phyloP scores from a whole-genome alignment of 164 flowering plant species.

The Nymphaea colorata region DNA sequence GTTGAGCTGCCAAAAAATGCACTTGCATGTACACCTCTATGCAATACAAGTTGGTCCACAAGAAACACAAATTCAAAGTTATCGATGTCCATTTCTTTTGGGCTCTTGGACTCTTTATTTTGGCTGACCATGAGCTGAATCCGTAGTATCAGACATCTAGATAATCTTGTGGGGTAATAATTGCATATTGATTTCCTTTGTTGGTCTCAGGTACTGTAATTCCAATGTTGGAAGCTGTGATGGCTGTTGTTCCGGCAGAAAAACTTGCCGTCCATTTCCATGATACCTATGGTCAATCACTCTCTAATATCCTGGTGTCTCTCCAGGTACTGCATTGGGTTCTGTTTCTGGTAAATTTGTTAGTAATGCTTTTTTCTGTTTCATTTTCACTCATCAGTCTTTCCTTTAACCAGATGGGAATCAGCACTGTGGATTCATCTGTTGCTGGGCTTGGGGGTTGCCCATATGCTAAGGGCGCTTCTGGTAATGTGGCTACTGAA shows the following conservation, averaged over 20 bases:
- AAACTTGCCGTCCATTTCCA: slow-evolving; percentile 98
- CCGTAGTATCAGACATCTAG: too few species aligned
- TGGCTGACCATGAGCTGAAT: too few species aligned
- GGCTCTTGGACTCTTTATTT: too few species aligned
- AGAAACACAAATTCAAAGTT: too few species aligned
- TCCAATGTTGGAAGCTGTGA: slow-evolving; percentile 96
- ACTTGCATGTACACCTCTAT: too few species aligned
- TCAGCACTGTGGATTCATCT: slow-evolving; percentile 74
- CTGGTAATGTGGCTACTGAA: slow-evolving; percentile 97
- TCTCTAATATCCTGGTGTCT: slow-evolving; percentile 77
- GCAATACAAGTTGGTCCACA: too few species aligned
- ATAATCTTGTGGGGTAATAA: too few species aligned
- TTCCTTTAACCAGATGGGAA: slow-evolving; percentile 76
- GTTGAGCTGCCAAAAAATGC: too few species aligned
- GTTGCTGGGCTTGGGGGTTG: slow-evolving; percentile 98
- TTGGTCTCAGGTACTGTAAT: slow-evolving; percentile 55
- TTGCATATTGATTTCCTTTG: background rate
- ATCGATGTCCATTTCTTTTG: too few species aligned
- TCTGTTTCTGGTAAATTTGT: background rate
- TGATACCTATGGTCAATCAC: slow-evolving; percentile 97
- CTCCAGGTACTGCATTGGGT: slow-evolving; percentile 58
- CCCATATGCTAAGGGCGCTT: slow-evolving; percentile 97
- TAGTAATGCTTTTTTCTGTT: background rate
- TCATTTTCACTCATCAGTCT: background rate
- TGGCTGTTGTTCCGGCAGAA: slow-evolving; percentile 76